Percentiles rank a stretch among this genome's conserved stretches.
phyloP scores from a whole-genome alignment of 1,284 basidiomycete genomes.

The Puccinia triticina region DNA sequence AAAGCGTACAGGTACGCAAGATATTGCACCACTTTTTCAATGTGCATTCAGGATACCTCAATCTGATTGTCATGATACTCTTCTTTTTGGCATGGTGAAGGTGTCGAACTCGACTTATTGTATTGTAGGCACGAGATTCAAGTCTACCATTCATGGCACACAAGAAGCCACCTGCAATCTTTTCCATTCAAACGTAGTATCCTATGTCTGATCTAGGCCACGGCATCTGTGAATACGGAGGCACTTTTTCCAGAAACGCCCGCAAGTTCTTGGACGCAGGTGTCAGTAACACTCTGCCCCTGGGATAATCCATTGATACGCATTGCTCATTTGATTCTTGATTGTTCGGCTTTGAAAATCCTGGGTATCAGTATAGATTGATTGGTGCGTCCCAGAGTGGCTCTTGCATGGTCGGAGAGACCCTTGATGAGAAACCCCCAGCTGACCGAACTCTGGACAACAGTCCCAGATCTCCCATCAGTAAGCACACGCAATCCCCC shows the following conservation, averaged over 20 bases:
- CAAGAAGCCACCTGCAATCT: not conserved
- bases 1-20: constrained; percentile 15
- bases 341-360: not conserved
- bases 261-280: constrained; percentile 46
- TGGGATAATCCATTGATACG: not conserved
- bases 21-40: not conserved
- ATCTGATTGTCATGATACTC: constrained; percentile 4
- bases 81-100: not conserved
- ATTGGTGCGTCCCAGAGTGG: constrained; percentile 7
- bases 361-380: constrained; percentile 24
- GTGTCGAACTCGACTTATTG: constrained; percentile 30
- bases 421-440: not conserved
- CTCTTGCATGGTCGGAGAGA: not conserved
- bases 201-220: constrained; percentile 22
- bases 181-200: not conserved
- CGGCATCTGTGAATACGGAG: constrained; percentile 45
- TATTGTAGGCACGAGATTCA: constrained; percentile 30
- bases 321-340: not conserved
- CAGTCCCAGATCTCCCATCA: constrained; percentile 43
- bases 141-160: not conserved
- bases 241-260: constrained; percentile 28
- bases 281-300: constrained; percentile 21
- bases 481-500: not conserved
- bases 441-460: not conserved
- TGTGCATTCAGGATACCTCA: too few relatives aligned